Conservation (phyloP, 192 early-diverging fungal species). For the Linnemannia exigua region DNA sequence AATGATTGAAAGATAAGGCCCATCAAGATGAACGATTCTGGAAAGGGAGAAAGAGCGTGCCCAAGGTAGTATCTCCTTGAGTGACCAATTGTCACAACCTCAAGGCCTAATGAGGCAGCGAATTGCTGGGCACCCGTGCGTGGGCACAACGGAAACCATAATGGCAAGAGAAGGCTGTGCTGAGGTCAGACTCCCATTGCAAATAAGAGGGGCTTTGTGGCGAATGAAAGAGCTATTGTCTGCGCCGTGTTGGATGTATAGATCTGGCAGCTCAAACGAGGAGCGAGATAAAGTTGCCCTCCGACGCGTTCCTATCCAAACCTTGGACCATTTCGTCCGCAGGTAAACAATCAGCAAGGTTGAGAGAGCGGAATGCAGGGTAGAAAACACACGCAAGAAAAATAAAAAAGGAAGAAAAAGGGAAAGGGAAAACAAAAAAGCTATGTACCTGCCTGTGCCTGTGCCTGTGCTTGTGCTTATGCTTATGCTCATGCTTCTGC, state of each 20-base stretch:
- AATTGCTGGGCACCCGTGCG: not conserved
- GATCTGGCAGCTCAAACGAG: not conserved
- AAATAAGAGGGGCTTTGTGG: not conserved
- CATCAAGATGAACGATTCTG: not conserved
- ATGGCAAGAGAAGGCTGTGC: not conserved
- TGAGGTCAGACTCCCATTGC: not conserved
- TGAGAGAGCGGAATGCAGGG: constrained; percentile 1
- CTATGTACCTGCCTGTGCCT: constrained; percentile 7
- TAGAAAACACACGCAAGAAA: not conserved
- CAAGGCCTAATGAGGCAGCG: not conserved
- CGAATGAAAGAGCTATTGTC: not conserved
- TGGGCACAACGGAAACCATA: not conserved
- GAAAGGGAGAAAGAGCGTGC: not conserved
- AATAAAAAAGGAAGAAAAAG: not conserved
- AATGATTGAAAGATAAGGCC: not conserved
- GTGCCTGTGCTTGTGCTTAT: not conserved
- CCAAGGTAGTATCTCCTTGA: not conserved
- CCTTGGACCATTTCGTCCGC: not conserved
- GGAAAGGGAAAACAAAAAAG: not conserved
- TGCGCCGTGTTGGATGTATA: not conserved
- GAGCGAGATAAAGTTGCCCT: not conserved
- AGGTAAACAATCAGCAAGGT: not conserved
- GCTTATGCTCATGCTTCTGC: constrained; percentile 6
- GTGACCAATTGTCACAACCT: not conserved
- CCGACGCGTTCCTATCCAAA: not conserved